Evolutionary conservation across 768 basidiomycete species (phyloP), one percentile per base, ranked within the genome.

Genomic region (Lyophyllum atratum): DNA sequence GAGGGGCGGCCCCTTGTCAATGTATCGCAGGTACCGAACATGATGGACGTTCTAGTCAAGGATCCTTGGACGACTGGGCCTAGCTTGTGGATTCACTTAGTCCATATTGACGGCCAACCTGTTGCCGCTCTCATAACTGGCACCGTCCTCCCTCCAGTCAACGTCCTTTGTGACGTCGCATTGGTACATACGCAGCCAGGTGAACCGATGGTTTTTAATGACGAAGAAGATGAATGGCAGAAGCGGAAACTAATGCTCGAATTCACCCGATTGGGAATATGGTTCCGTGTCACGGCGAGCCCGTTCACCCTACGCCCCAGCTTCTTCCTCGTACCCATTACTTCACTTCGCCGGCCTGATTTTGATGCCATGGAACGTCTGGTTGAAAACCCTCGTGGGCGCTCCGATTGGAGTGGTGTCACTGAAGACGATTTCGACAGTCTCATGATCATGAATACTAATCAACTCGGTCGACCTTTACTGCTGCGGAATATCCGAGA

Each of bases 51-150:
- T 7, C 44, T 68, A 28, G 85, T 91, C 15, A 77, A 76, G 37
- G 84, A 88, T 69, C 91, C 87, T 8, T 90, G 89, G 89, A 77
- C 76, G 10, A 74, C 83, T 28, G 80, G 80, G 4, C 67, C 76
- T 15, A 76, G 72, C 51, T 65, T 89, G 28, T 92, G 86, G 80
- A 69, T 90, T 49, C 91, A 93, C 65, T 72, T 78, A 22, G 69
- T 93, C 46, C 68, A 69, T 39, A 66, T 89, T 29, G 78, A 84
- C 59, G 83, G 79, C 17, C 67, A 67, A 19, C 71, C 74, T 22
- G 67, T 77, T 12, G 83, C 85, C 19, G 92, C 85, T 1, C 74
- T 95, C 25, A 74, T 94, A 21, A 86, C 89, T 26, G 90, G 88
- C 3, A 83, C 85, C 0, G 63, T 68, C 29, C 72, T 93, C 37